phyloP scores from a whole-genome alignment of 371 early-diverging fungal genomes.

The Lichtheimia ornata region DNA sequence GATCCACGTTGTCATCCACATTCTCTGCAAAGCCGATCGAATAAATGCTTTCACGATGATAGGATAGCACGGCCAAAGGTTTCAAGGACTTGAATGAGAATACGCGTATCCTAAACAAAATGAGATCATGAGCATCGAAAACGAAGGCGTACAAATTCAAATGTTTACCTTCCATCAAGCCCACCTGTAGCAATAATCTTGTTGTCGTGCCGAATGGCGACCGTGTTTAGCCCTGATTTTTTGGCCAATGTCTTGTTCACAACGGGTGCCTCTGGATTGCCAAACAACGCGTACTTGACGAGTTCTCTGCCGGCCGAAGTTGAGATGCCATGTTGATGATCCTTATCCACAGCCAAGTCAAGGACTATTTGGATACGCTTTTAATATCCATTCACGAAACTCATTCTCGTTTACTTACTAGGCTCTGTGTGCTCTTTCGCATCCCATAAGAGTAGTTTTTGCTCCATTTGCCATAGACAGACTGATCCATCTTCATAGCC shows the following conservation, averaged over 20 bases:
- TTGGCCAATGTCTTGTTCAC: conserved; percentile 35
- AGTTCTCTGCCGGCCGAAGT: conserved; percentile 48
- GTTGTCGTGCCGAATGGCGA: conserved; percentile 46
- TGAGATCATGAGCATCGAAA: not conserved
- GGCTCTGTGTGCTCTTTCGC: conserved; percentile 40
- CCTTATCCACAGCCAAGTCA: conserved; percentile 27
- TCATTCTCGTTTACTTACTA: conserved; percentile 20
- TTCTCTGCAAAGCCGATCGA: conserved; percentile 29
- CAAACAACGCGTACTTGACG: conserved; percentile 31
- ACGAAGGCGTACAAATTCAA: not conserved
- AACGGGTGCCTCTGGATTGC: conserved; percentile 20
- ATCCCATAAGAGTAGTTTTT: conserved; percentile 26
- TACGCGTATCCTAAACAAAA: conserved; percentile 40
- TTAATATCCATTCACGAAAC: not conserved
- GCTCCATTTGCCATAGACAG: conserved; percentile 35
- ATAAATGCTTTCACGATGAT: conserved; percentile 50
- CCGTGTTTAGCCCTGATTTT: conserved; percentile 37
- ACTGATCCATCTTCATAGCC: conserved; percentile 51
- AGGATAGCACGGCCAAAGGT: conserved; percentile 50
- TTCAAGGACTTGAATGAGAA: conserved; percentile 49
- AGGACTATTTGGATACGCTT: conserved; percentile 22
- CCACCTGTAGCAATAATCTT: conserved; percentile 58
- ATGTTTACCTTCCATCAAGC: conserved; percentile 49
- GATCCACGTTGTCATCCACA: conserved; percentile 10
- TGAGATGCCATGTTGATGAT: conserved; percentile 27